These are phyloP conservation scores for Trypanosoma congolense DNA, from an alignment of 208 protist species.

Conservation along the genomic window DNA sequence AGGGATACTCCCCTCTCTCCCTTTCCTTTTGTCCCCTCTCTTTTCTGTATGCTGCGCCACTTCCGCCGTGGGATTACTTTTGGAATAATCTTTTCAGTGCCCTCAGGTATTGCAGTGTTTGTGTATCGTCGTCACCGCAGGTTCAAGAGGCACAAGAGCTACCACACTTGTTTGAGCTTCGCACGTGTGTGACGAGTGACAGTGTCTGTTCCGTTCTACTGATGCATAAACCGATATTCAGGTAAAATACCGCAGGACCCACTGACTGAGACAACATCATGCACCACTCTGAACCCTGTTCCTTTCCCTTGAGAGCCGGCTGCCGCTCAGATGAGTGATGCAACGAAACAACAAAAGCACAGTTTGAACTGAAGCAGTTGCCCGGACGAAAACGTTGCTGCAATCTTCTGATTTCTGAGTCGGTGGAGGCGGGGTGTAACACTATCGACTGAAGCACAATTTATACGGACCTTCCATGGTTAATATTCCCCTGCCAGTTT, in stretches of 20 bases:
- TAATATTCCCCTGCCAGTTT: conserved; percentile 3
- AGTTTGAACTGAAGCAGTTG: conserved; percentile 18
- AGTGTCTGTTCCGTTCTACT: too few relatives aligned
- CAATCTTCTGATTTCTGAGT: background rate
- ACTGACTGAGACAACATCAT: conserved; percentile 30
- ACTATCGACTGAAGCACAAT: conserved; percentile 8
- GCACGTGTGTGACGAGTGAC: too few relatives aligned
- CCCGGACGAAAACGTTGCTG: conserved; percentile 18
- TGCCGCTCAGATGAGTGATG: conserved; percentile 1
- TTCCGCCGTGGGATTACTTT: too few relatives aligned
- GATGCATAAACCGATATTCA: conserved; percentile 29
- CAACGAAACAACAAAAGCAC: conserved; percentile 11
- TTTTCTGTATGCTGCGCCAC: too few relatives aligned
- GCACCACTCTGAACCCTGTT: conserved; percentile 23
- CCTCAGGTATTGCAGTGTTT: too few relatives aligned
- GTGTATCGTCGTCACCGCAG: too few relatives aligned
- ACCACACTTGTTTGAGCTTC: too few relatives aligned
- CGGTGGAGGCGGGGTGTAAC: background rate
- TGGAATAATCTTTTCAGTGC: too few relatives aligned
- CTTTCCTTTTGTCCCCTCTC: too few relatives aligned
- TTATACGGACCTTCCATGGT: conserved; percentile 7
- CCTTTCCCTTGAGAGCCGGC: background rate
- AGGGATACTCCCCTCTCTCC: too few relatives aligned
- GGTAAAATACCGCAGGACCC: conserved; percentile 15
- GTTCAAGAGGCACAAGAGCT: too few relatives aligned